Conservation (phyloP, 108 stramenopile genomes). For the Pseudonitzschia delicatissima region DNA sequence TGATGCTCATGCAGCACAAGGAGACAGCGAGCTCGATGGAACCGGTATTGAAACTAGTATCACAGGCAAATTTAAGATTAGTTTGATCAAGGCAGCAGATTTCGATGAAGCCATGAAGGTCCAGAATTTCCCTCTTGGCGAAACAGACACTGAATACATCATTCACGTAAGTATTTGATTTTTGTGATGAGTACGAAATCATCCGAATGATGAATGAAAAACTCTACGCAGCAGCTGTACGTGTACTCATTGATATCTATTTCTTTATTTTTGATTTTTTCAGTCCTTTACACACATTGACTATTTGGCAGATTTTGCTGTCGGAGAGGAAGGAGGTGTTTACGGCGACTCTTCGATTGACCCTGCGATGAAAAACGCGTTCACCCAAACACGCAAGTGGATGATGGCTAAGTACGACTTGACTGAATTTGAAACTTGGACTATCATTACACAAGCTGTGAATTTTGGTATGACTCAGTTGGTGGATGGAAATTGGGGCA, state of each 20-base stretch:
- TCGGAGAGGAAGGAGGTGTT: slow-evolving; percentile 28
- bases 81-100: slow-evolving; percentile 39
- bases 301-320: slow-evolving; percentile 33
- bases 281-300: slow-evolving; percentile 36
- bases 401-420: slow-evolving; percentile 34
- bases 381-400: slow-evolving; percentile 46
- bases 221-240: too few relatives aligned
- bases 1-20: slow-evolving; percentile 70
- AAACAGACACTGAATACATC: slow-evolving; percentile 35
- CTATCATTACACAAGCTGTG: slow-evolving; percentile 34
- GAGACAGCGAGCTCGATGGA: slow-evolving; percentile 63
- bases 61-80: slow-evolving; percentile 40
- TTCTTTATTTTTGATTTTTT: not conserved
- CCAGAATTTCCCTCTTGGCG: slow-evolving; percentile 41
- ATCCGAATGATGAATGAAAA: too few relatives aligned
- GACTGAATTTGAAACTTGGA: slow-evolving; percentile 37
- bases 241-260: too few relatives aligned
- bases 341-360: slow-evolving; percentile 39
- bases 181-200: too few relatives aligned
- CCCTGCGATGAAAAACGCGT: slow-evolving; percentile 43
- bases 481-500: slow-evolving; percentile 52
- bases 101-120: slow-evolving; percentile 33
- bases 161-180: slow-evolving; percentile 31
- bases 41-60: slow-evolving; percentile 46
- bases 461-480: slow-evolving; percentile 43